Conservation (phyloP, 2,329 filamentous ascomycete genomes). For the Thielaviopsis ethacetica region DNA sequence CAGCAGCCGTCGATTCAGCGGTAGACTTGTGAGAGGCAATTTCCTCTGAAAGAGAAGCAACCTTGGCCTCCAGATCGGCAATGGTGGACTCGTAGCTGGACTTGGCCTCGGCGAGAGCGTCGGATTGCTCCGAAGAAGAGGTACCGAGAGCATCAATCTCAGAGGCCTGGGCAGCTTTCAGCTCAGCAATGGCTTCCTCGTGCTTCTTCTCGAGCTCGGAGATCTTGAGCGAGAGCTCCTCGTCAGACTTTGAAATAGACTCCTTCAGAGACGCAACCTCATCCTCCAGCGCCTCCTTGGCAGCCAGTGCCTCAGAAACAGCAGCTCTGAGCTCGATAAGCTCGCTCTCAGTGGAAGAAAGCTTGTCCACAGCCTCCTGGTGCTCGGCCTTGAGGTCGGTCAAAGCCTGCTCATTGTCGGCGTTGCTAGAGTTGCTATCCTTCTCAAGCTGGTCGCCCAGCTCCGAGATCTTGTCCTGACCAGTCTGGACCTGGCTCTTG, state of each 20-base stretch:
- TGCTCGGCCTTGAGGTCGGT: slow-evolving; percentile 34
- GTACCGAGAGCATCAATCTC: slow-evolving; percentile 19
- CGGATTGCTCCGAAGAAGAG: slow-evolving; percentile 24
- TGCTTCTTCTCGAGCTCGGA: slow-evolving; percentile 30
- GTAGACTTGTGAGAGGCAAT: slow-evolving; percentile 33
- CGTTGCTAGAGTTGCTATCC: slow-evolving; percentile 23
- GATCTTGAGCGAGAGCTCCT: slow-evolving; percentile 30
- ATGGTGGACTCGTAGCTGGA: slow-evolving; percentile 32
- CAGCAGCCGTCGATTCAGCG: slow-evolving; percentile 31
- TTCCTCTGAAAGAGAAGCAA: slow-evolving; percentile 33
- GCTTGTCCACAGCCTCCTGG: slow-evolving; percentile 32
- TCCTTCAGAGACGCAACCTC: slow-evolving; percentile 33
- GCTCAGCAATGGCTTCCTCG: slow-evolving; percentile 26
- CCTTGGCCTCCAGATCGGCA: slow-evolving; percentile 28
- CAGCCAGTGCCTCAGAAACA: slow-evolving; percentile 28
- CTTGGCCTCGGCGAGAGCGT: slow-evolving; percentile 29
- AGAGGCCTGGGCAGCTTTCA: slow-evolving; percentile 21
- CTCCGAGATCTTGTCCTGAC: slow-evolving; percentile 37
- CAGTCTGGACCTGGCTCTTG: slow-evolving; percentile 37
- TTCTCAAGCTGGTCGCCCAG: slow-evolving; percentile 35
- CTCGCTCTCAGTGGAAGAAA: slow-evolving; percentile 33
- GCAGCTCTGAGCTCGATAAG: slow-evolving; percentile 34
- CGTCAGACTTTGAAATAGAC: slow-evolving; percentile 34
- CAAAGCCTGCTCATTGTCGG: slow-evolving; percentile 27
- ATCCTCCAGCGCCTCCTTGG: slow-evolving; percentile 31